These are phyloP conservation scores for Blastomyces emzantsi DNA, from an alignment of 2,329 filamentous ascomycete species.

Conservation along the genomic window DNA sequence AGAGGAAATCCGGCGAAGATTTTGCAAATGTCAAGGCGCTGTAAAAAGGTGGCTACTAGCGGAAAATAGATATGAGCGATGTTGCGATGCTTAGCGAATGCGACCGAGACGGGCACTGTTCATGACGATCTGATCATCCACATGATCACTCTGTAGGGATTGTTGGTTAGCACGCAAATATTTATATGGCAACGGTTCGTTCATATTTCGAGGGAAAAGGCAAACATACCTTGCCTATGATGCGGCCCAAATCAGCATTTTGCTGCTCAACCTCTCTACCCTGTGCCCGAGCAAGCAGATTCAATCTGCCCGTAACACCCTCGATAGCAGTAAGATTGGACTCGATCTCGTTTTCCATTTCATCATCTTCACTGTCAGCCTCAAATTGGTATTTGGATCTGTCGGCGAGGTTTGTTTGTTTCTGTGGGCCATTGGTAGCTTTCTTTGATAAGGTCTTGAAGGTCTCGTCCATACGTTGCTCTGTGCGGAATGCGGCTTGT, in stretches of 20 bases:
- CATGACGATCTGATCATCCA: conserved; percentile 72
- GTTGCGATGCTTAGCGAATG: conserved; percentile 26
- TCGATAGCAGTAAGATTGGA: conserved; percentile 53
- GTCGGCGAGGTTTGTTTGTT: conserved; percentile 48
- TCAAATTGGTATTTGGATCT: conserved; percentile 69
- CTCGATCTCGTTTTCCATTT: conserved; percentile 64
- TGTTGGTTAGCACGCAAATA: conserved; percentile 21
- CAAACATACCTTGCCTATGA: conserved; percentile 61
- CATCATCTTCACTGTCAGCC: conserved; percentile 60
- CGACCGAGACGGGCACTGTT: conserved; percentile 64
- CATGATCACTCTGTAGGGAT: conserved; percentile 60
- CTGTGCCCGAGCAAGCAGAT: conserved; percentile 64
- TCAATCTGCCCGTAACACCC: conserved; percentile 58
- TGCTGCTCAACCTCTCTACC: conserved; percentile 66
- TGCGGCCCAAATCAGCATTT: conserved; percentile 67
- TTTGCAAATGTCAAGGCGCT: not conserved
- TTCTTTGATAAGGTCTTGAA: conserved; percentile 55
- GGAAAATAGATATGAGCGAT: not conserved
- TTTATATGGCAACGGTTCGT: not conserved
- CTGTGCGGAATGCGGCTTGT: conserved; percentile 42
- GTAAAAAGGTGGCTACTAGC: not conserved
- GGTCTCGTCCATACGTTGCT: conserved; percentile 55
- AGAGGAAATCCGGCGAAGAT: not conserved
- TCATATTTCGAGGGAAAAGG: not conserved
- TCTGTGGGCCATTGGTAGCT: conserved; percentile 39